Conservation (phyloP, 2,329 filamentous ascomycete genomes). For the Fusarium heterosporum region DNA sequence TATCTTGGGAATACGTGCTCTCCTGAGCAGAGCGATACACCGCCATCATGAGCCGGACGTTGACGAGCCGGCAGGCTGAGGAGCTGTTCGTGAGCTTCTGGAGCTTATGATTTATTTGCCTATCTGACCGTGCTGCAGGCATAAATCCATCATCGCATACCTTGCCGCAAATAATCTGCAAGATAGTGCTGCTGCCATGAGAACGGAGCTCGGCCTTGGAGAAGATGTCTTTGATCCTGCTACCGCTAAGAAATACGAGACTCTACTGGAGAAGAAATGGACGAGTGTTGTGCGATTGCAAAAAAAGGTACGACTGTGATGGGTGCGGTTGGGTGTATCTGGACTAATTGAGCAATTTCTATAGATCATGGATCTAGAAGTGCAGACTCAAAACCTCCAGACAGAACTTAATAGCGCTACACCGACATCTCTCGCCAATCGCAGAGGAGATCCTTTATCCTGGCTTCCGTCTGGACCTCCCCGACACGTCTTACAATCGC, state of each 20-base stretch:
- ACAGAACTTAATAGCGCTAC: slow-evolving; percentile 87
- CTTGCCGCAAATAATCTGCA: slow-evolving; percentile 78
- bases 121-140: slow-evolving; percentile 62
- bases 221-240: slow-evolving; percentile 78
- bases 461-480: slow-evolving; percentile 90
- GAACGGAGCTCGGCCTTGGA: slow-evolving; percentile 80
- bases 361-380: slow-evolving; percentile 93
- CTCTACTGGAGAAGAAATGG: slow-evolving; percentile 97
- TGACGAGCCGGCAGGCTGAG: slow-evolving; percentile 75
- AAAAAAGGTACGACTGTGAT: slow-evolving; percentile 78
- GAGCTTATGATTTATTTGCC: slow-evolving; percentile 30
- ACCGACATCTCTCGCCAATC: slow-evolving; percentile 77
- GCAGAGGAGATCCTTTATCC: slow-evolving; percentile 73
- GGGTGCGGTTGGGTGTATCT: slow-evolving; percentile 5
- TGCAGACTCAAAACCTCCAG: slow-evolving; percentile 78
- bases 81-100: slow-evolving; percentile 75
- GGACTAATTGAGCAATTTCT: slow-evolving; percentile 14
- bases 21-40: slow-evolving; percentile 33
- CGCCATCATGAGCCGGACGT: slow-evolving; percentile 40
- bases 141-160: slow-evolving; percentile 95
- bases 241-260: slow-evolving; percentile 94
- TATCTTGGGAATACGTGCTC: slow-evolving; percentile 18
- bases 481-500: slow-evolving; percentile 81
- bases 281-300: slow-evolving; percentile 93
- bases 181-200: slow-evolving; percentile 66